Percentiles rank a stretch among this genome's conserved stretches.
phyloP scores from a whole-genome alignment of 1,284 basidiomycete species.

The Flammula alnicola region DNA sequence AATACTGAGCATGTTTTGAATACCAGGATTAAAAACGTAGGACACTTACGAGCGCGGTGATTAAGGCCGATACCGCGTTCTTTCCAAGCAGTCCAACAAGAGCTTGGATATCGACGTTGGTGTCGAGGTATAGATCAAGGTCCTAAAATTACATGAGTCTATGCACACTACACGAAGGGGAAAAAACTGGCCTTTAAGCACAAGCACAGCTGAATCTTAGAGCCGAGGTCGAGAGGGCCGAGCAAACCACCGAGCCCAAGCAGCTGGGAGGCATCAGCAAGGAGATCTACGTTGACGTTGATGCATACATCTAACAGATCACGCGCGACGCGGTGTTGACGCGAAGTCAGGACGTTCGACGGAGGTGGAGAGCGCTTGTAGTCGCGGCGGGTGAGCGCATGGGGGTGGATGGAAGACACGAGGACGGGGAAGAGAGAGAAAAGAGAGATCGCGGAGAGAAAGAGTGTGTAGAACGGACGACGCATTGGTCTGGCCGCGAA shows the following conservation, averaged over 20 bases:
- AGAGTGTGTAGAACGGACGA: conserved; percentile 35
- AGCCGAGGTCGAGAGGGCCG: conserved; percentile 29
- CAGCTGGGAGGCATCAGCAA: conserved; percentile 33
- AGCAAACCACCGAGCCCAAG: conserved; percentile 29
- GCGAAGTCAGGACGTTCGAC: conserved; percentile 28
- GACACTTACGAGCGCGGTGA: conserved; percentile 28
- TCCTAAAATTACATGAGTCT: conserved; percentile 30
- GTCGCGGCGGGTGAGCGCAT: conserved; percentile 27
- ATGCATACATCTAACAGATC: conserved; percentile 42
- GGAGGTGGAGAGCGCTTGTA: conserved; percentile 22
- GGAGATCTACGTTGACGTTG: conserved; percentile 33
- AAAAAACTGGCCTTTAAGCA: conserved; percentile 34
- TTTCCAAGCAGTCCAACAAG: conserved; percentile 33
- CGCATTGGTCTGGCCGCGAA: conserved; percentile 31
- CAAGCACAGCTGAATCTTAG: conserved; percentile 36
- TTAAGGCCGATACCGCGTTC: conserved; percentile 25
- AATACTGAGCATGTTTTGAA: background rate
- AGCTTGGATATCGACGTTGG: conserved; percentile 33
- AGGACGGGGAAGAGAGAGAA: conserved; percentile 24
- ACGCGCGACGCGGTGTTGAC: conserved; percentile 35
- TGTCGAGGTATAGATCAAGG: conserved; percentile 41
- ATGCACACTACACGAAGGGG: conserved; percentile 4
- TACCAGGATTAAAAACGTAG: background rate
- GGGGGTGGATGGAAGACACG: conserved; percentile 29
- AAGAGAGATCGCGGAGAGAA: conserved; percentile 34